Evolutionary conservation across 2,329 filamentous ascomycete species (phyloP).

Genomic region (Clonostachys byssicola): DNA sequence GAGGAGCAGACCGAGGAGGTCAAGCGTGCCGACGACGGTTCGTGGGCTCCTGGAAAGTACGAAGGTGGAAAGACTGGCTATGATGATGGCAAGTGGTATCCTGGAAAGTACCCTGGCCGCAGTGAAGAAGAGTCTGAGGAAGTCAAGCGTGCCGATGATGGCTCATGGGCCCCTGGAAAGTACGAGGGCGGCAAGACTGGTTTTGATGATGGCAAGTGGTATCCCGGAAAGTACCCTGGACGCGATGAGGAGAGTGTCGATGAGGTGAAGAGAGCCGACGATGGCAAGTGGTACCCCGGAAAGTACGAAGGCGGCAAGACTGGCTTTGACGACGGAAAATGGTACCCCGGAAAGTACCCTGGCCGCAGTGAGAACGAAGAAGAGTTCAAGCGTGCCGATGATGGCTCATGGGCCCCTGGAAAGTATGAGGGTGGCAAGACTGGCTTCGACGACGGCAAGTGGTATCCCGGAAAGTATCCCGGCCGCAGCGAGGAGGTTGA

Average conservation of each 20-base stretch:
- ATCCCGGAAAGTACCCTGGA: neutral
- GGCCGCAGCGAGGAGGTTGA: no score
- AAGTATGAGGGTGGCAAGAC: neutral
- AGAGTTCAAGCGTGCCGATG: neutral
- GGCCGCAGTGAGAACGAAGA: constrained; percentile 1
- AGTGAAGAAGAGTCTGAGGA: no score
- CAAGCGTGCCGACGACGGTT: constrained; percentile 1
- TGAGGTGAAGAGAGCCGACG: neutral
- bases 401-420: constrained; percentile 3
- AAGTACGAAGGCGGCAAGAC: constrained; percentile 5
- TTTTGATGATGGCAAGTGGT: neutral
- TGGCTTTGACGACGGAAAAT: constrained; percentile 3
- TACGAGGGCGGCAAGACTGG: neutral
- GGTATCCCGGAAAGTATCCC: neutral
- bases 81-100: constrained; percentile 3
- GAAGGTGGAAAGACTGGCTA: neutral
- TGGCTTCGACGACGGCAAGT: neutral
- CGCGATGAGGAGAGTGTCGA: neutral
- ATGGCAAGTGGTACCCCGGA: neutral
- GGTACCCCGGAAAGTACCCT: constrained; percentile 6
- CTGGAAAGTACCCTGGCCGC: neutral
- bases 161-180: neutral
- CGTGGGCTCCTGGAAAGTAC: constrained; percentile 3
- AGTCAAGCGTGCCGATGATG: neutral
- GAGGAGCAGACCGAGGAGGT: no score